phyloP scores from a whole-genome alignment of 2,329 filamentous ascomycete genomes.

The Ascochyta viciae-villosae region DNA sequence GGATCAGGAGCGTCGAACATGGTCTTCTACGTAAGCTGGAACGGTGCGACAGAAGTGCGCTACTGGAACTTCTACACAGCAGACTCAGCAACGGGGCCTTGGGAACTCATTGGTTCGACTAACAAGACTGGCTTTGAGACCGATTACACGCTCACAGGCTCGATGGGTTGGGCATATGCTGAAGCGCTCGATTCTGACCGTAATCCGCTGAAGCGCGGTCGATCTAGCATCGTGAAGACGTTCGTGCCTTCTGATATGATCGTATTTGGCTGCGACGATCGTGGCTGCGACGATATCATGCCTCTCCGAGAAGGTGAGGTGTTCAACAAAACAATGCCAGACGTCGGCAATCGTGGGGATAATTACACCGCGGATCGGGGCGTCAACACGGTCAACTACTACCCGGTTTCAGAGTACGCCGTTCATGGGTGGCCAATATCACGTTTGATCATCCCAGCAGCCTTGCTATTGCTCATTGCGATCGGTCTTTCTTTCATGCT shows the following conservation, averaged over 20 bases:
- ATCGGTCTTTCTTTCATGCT: slow-evolving; percentile 5
- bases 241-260: slow-evolving; percentile 14
- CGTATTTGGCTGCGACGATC: slow-evolving; percentile 3
- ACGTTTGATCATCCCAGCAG: background rate
- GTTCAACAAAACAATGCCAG: slow-evolving; percentile 11
- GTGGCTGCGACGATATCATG: slow-evolving; percentile 10
- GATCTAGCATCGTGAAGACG: slow-evolving; percentile 10
- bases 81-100: slow-evolving; percentile 6
- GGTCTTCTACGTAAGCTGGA: slow-evolving; percentile 36
- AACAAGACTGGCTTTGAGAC: slow-evolving; percentile 14
- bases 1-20: slow-evolving; percentile 13
- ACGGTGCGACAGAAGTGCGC: slow-evolving; percentile 38
- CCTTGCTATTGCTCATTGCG: background rate
- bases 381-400: slow-evolving; percentile 12
- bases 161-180: slow-evolving; percentile 10
- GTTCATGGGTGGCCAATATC: slow-evolving; percentile 1
- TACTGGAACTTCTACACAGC: slow-evolving; percentile 40
- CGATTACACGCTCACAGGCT: slow-evolving; percentile 1
- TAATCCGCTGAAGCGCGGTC: slow-evolving; percentile 7
- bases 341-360: slow-evolving; percentile 5
- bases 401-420: background rate
- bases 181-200: slow-evolving; percentile 9
- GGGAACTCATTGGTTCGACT: background rate
- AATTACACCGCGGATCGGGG: slow-evolving; percentile 6
- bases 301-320: slow-evolving; percentile 6